Evolutionary conservation across 129 eudicot species (phyloP), one percentile per base, ranked within the genome.

Genomic region (Tagetes erecta): DNA sequence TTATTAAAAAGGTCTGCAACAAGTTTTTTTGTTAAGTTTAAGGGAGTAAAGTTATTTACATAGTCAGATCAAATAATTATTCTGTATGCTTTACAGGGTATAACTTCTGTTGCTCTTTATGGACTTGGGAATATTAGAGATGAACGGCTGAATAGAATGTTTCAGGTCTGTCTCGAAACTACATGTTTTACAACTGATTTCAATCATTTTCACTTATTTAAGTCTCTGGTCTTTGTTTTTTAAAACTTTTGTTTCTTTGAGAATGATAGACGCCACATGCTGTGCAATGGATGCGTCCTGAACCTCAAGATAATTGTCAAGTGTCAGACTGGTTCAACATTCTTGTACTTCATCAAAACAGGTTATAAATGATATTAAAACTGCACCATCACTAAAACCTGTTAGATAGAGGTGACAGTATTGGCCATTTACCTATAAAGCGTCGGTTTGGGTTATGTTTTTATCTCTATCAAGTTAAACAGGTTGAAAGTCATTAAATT

Each of bases 271-370:
- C 99, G 7, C 99, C 99, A 53, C 99, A 95, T 84, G 97, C 96
- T 34, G 94, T 95, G 78, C 97, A 95, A 68, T 95, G 97, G 99
- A 95, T 95, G 99, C 87, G 99, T 68, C 99, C 99, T 55, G 99
- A 94, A 74, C 84, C 93, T 83, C 92, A 86, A 74, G 89, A 90
- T 83, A 88, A 79, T 10, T 88, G 91, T 81, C 81, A 95, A 86
- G 94, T 90, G 64, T 87, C 97, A 56, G 99, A 95, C 73, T 95
- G 99, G 99, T 95, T 95, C 82, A 95, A 88, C 84, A 95, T 95
- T 74, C 83, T 95, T 34, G 94, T 87, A 81, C 96, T 95, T 74
- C 99, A 95, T 79, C 99, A 95, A 56, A 95, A 95, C 88, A 91
- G 99, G 99, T 88, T 70, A 67, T 31, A 35, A n/a, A 60, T 72